These are phyloP conservation scores for Cubamyces sp. DNA, from an alignment of 768 basidiomycete species.

Conservation along the genomic window DNA sequence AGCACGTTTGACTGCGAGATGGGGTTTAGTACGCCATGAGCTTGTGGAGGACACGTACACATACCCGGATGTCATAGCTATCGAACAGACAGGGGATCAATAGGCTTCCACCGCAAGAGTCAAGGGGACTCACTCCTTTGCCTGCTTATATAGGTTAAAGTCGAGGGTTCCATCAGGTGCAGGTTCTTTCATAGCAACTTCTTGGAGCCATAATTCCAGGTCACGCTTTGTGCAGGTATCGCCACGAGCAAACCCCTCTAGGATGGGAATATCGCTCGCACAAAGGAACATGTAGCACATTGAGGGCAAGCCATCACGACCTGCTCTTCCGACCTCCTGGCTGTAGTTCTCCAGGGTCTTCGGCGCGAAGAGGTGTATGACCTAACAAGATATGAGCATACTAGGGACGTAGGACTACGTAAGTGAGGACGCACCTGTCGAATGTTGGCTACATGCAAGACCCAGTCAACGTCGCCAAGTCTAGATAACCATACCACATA, in stretches of 20 bases:
- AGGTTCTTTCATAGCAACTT: conserved; percentile 41
- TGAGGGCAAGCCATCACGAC: conserved; percentile 46
- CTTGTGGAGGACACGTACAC: background rate
- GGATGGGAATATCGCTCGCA: conserved; percentile 46
- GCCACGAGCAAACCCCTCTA: conserved; percentile 53
- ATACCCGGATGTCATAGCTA: conserved; percentile 47
- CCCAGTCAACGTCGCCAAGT: background rate
- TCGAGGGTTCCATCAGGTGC: conserved; percentile 42
- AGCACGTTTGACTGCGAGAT: conserved; percentile 43
- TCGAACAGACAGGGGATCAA: background rate
- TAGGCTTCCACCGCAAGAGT: background rate
- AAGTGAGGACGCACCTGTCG: conserved; percentile 35
- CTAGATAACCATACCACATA: background rate
- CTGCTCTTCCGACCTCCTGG: conserved; percentile 51
- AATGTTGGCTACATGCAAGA: conserved; percentile 34
- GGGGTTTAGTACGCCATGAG: background rate
- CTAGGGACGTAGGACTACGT: too few species aligned
- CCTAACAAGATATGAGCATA: conserved; percentile 27
- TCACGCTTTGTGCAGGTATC: conserved; percentile 48
- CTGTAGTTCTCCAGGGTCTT: conserved; percentile 52
- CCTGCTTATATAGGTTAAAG: conserved; percentile 47
- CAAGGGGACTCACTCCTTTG: conserved; percentile 38
- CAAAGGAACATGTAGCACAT: conserved; percentile 50
- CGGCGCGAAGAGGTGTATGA: conserved; percentile 47
- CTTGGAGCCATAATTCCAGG: conserved; percentile 45